Percentiles rank a stretch among this genome's conserved stretches.
These are phyloP conservation scores for Sarocladiaceae sp. DNA, from an alignment of 2,329 filamentous ascomycete species.

Conservation along the genomic window DNA sequence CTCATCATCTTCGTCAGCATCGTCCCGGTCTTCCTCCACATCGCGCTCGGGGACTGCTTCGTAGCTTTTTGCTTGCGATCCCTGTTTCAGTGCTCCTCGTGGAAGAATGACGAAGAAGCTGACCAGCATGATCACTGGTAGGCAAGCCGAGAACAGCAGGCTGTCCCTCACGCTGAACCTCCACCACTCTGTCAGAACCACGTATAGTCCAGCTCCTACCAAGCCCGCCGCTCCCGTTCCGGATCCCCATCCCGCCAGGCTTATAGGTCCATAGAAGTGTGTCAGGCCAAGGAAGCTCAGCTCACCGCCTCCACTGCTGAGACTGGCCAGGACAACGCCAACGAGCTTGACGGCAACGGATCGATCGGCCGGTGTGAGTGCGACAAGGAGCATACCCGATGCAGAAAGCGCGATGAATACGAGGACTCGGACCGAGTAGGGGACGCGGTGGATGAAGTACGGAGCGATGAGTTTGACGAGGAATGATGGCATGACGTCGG, in stretches of 20 bases:
- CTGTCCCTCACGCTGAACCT: constrained; percentile 70
- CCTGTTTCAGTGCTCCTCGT: constrained; percentile 54
- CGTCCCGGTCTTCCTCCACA: constrained; percentile 25
- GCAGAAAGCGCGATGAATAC: constrained; percentile 72
- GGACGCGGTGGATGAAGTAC: constrained; percentile 87
- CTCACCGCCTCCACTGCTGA: constrained; percentile 84
- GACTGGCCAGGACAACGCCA: constrained; percentile 78
- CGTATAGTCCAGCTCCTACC: constrained; percentile 83
- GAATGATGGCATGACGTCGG: constrained; percentile 88
- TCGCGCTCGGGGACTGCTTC: constrained; percentile 43
- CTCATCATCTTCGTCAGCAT: constrained; percentile 24
- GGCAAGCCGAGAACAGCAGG: constrained; percentile 70
- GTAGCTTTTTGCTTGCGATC: constrained; percentile 44
- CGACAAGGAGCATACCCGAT: constrained; percentile 85
- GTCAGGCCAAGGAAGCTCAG: constrained; percentile 87
- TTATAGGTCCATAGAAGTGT: constrained; percentile 86
- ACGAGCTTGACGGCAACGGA: constrained; percentile 72
- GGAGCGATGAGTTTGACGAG: constrained; percentile 82
- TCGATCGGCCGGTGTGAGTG: constrained; percentile 64
- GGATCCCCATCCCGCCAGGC: constrained; percentile 86
- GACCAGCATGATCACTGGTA: constrained; percentile 78
- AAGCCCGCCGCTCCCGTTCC: constrained; percentile 88
- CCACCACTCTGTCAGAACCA: constrained; percentile 76
- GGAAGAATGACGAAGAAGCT: constrained; percentile 85
- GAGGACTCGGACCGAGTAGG: constrained; percentile 72